A percentile compares a stretch with the other conserved stretches of the same genome.
phyloP scores from a whole-genome alignment of 495 filamentous ascomycete species.

The Talaromyces liani region DNA sequence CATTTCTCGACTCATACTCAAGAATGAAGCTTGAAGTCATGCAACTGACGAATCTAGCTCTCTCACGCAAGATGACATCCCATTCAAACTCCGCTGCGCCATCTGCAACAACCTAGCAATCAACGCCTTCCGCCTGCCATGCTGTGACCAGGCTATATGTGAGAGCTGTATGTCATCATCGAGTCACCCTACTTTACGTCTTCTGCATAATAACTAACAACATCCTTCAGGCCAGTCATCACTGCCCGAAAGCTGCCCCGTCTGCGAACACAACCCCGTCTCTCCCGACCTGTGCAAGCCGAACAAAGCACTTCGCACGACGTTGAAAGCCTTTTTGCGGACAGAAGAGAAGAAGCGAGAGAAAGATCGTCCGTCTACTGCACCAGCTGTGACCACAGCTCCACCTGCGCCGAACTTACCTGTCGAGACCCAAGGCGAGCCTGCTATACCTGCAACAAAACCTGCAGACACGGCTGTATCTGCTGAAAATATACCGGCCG shows the following conservation, averaged over 20 bases:
- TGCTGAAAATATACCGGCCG: not conserved
- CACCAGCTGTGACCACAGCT: slow-evolving; percentile 20
- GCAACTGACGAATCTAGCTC: slow-evolving; percentile 41
- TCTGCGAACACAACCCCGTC: slow-evolving; percentile 86
- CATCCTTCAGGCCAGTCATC: slow-evolving; percentile 60
- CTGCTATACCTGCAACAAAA: not conserved
- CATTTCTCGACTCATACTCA: not conserved
- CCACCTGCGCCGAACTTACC: slow-evolving; percentile 18
- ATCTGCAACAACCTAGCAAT: slow-evolving; percentile 87
- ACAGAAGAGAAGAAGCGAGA: slow-evolving; percentile 81
- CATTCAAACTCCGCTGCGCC: slow-evolving; percentile 89
- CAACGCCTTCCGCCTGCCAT: slow-evolving; percentile 84
- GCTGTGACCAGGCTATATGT: slow-evolving; percentile 93
- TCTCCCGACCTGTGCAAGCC: slow-evolving; percentile 79
- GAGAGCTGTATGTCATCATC: slow-evolving; percentile 62
- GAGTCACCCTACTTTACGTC: not conserved
- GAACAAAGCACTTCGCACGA: slow-evolving; percentile 80
- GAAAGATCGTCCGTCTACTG: slow-evolving; percentile 42
- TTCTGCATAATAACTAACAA: slow-evolving; percentile 15
- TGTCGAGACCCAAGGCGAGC: not conserved
- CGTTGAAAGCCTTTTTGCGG: slow-evolving; percentile 79
- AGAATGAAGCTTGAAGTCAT: not conserved
- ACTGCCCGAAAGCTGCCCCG: slow-evolving; percentile 74
- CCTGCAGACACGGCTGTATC: not conserved
- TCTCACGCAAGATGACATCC: slow-evolving; percentile 76